These are phyloP conservation scores for Huntiella moniliformis DNA, from an alignment of 2,329 filamentous ascomycete species.

Conservation along the genomic window DNA sequence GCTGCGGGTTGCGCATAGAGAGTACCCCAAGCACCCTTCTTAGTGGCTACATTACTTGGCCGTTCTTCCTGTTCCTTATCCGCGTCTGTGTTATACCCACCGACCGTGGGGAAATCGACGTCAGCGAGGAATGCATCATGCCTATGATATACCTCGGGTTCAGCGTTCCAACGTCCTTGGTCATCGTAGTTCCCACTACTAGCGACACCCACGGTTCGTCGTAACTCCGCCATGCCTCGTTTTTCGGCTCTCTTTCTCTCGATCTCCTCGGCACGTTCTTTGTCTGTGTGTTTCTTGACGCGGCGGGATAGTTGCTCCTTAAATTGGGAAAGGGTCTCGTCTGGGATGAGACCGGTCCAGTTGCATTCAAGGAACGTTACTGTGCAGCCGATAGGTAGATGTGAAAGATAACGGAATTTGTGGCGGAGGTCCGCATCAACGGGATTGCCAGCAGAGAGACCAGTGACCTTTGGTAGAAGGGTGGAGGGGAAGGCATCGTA, in stretches of 20 bases:
- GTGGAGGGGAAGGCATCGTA: conserved; percentile 72
- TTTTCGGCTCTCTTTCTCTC: conserved; percentile 68
- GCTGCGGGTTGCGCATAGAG: conserved; percentile 24
- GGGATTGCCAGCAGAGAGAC: conserved; percentile 71
- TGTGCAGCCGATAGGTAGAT: conserved; percentile 78
- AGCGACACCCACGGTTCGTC: conserved; percentile 24
- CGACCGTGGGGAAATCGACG: conserved; percentile 8
- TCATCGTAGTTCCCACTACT: conserved; percentile 10
- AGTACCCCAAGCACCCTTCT: conserved; percentile 40
- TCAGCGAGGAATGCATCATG: conserved; percentile 39
- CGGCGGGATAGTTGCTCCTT: conserved; percentile 57
- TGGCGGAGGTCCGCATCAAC: conserved; percentile 72
- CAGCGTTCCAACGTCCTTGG: conserved; percentile 20
- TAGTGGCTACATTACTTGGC: conserved; percentile 62
- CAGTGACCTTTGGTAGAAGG: conserved; percentile 70
- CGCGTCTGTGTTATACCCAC: conserved; percentile 52
- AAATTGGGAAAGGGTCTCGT: conserved; percentile 58
- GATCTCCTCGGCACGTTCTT: conserved; percentile 70
- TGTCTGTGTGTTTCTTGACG: conserved; percentile 61
- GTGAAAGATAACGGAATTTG: conserved; percentile 68
- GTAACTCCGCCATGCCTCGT: conserved; percentile 51
- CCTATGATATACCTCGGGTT: conserved; percentile 34
- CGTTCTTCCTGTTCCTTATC: conserved; percentile 57
- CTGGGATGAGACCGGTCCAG: conserved; percentile 74
- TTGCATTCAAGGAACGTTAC: conserved; percentile 85